These are phyloP conservation scores for Solanum ossicruentum DNA, from an alignment of 257 asterid species.

Conservation along the genomic window DNA sequence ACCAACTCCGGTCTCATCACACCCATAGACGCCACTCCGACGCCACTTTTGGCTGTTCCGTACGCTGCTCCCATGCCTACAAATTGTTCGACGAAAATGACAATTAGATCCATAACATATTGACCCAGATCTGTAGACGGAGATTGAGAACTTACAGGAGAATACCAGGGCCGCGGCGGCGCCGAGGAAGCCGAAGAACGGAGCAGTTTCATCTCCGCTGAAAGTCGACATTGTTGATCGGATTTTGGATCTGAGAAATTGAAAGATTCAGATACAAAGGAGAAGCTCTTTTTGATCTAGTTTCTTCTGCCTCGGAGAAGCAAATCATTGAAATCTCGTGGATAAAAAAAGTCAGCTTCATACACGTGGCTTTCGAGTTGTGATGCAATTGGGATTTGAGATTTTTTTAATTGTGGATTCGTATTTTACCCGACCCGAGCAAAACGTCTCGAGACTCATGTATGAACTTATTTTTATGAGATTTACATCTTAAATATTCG, in stretches of 20 bases:
- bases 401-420: background rate
- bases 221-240: conserved; percentile 7
- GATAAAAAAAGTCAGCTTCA: background rate
- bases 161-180: conserved; percentile 26
- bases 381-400: background rate
- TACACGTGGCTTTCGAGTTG: background rate
- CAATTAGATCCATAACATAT: background rate
- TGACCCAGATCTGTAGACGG: background rate
- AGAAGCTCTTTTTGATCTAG: background rate
- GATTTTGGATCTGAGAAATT: conserved; percentile 2
- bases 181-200: conserved; percentile 25
- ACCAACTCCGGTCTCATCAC: conserved; percentile 14
- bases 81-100: background rate
- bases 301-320: background rate
- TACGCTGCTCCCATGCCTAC: conserved; percentile 14
- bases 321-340: background rate
- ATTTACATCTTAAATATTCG: too few relatives aligned
- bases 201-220: conserved; percentile 31
- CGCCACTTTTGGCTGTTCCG: conserved; percentile 14
- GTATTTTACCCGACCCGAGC: too few relatives aligned
- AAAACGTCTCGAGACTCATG: too few relatives aligned
- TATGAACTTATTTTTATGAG: too few relatives aligned
- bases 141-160: conserved; percentile 8
- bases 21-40: conserved; percentile 14
- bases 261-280: background rate